Conservation (phyloP, 2,329 filamentous ascomycete genomes). For the Ceratocystis papillata region DNA sequence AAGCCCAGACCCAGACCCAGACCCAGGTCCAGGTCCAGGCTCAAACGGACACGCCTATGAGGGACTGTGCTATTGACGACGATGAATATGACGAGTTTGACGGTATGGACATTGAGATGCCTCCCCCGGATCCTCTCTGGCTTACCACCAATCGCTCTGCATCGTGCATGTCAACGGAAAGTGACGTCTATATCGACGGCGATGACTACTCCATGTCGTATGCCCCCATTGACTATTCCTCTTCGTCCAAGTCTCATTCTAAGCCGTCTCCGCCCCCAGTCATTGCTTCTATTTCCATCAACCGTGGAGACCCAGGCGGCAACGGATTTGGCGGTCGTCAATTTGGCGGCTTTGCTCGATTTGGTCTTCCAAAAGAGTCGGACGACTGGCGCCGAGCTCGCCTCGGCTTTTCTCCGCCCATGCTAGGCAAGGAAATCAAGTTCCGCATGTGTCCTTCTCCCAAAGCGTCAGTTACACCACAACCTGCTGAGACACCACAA, state of each 20-base stretch:
- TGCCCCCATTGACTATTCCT: constrained; percentile 27
- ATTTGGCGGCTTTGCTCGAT: constrained; percentile 17
- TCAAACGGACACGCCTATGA: constrained; percentile 26
- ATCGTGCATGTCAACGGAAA: constrained; percentile 15
- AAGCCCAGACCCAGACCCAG: no score
- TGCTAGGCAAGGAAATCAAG: constrained; percentile 71
- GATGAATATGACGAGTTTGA: constrained; percentile 27
- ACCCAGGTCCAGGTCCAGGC: constrained; percentile 30
- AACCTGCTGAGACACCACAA: neutral
- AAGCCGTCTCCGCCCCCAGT: neutral
- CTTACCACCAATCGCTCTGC: constrained; percentile 27
- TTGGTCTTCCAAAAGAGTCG: constrained; percentile 12
- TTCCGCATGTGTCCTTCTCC: constrained; percentile 78
- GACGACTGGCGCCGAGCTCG: constrained; percentile 32
- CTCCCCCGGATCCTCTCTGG: constrained; percentile 32
- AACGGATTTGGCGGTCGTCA: constrained; percentile 3
- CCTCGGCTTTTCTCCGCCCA: constrained; percentile 59
- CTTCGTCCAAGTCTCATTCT: neutral
- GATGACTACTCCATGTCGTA: constrained; percentile 31
- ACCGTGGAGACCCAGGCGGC: neutral
- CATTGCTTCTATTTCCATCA: neutral
- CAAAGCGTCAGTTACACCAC: constrained; percentile 47
- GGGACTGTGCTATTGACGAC: constrained; percentile 26
- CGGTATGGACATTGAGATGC: constrained; percentile 25
- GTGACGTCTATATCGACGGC: constrained; percentile 19